Percentiles rank a stretch among this genome's conserved stretches.
Evolutionary conservation across 768 basidiomycete species (phyloP).

Genomic region (Sporobolomyces phaffii): DNA sequence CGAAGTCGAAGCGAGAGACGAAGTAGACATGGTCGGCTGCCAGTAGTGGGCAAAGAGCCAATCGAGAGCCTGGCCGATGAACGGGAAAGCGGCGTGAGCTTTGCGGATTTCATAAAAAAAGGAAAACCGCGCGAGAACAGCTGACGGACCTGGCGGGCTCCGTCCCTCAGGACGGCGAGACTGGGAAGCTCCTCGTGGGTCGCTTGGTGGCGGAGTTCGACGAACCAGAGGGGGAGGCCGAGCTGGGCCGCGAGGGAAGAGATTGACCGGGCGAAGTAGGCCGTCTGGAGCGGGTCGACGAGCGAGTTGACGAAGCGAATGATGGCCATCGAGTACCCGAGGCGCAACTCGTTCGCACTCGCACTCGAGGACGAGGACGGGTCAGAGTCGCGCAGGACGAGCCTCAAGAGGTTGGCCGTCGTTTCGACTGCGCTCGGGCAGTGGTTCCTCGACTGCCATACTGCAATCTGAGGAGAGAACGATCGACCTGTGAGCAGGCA

Average conservation of each 20-base stretch:
- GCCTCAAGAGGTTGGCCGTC: constrained; percentile 35
- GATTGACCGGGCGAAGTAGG: constrained; percentile 83
- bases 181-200: constrained; percentile 93
- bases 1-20: constrained; percentile 50
- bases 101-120: constrained; percentile 39
- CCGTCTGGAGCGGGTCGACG: constrained; percentile 86
- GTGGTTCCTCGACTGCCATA: constrained; percentile 36
- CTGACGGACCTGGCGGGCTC: constrained; percentile 61
- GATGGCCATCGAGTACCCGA: constrained; percentile 40
- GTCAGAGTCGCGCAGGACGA: constrained; percentile 31
- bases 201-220: constrained; percentile 86
- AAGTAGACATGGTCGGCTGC: constrained; percentile 53
- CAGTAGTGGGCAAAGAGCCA: constrained; percentile 85
- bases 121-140: not conserved
- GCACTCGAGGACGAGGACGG: constrained; percentile 6
- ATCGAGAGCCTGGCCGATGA: constrained; percentile 59
- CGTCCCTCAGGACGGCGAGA: constrained; percentile 65
- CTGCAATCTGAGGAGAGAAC: constrained; percentile 25
- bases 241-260: constrained; percentile 79
- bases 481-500: no score
- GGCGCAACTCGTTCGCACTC: constrained; percentile 27
- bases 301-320: constrained; percentile 75
- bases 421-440: constrained; percentile 41
- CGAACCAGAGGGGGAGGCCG: constrained; percentile 77
- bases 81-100: not conserved